Conservation (phyloP, 257 asterid species). For the Nicotiana undulata region DNA sequence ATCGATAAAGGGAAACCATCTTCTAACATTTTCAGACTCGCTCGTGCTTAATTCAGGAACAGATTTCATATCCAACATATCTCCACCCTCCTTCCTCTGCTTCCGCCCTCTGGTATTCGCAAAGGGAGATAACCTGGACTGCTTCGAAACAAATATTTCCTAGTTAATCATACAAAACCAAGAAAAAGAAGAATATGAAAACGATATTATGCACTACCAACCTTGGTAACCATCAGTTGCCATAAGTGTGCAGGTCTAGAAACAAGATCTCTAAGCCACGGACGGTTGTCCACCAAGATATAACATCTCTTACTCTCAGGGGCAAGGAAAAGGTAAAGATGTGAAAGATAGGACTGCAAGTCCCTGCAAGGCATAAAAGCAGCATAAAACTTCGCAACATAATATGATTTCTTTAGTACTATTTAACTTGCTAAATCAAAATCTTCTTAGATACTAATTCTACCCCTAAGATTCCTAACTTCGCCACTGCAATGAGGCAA, state of each 20-base stretch:
- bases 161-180: background rate
- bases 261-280: constrained; percentile 81
- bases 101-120: constrained; percentile 70
- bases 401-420: background rate
- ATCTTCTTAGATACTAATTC: background rate
- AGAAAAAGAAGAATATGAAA: background rate
- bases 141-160: constrained; percentile 7
- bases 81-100: constrained; percentile 33
- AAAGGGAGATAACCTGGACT: constrained; percentile 96
- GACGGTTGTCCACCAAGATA: constrained; percentile 87
- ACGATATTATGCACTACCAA: constrained; percentile 19
- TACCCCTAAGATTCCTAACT: no score
- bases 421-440: background rate
- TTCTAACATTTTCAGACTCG: constrained; percentile 34
- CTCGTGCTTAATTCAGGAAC: constrained; percentile 32
- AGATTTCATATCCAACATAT: constrained; percentile 27
- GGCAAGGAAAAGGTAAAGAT: constrained; percentile 72
- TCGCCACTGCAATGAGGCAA: background rate
- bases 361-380: constrained; percentile 46
- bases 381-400: background rate
- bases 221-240: constrained; percentile 99
- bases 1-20: constrained; percentile 70
- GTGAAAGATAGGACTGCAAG: constrained; percentile 92
- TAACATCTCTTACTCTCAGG: constrained; percentile 68
- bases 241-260: constrained; percentile 80